Evolutionary conservation across 805 yeast genomes (phyloP), one percentile per base, ranked within the genome.

Genomic region (Kockiozyma suomiensis): DNA sequence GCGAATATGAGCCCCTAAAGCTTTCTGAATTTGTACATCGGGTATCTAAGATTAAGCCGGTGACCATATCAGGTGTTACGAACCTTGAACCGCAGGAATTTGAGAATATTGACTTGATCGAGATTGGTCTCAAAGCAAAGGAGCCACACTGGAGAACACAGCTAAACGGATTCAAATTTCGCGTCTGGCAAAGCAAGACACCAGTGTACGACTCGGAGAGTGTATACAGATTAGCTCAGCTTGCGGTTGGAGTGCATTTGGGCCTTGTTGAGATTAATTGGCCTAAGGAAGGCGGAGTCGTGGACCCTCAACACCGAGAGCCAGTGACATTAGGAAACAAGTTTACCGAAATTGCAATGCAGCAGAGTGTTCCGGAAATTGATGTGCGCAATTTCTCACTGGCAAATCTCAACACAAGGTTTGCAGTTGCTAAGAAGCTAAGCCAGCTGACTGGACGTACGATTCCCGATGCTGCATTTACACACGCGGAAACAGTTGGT

Each of bases 371-470:
- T 23, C 58, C 58, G 3, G 26, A 32, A 17, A 41, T 56, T 10
- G 48, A 60, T 25, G 35, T 33, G 10, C 8, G 15, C 17, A 15
- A 17, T 13, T 60, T 61, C 45, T 15, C 54, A 1, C 53, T 61
- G 6, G 46, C 30, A 23, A 54, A 61, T 25, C 8, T 61, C 13
- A 40, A 46, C 42, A 37, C 43, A 12, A 45, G 66, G 12, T 62
- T 62, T 42, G 51, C 43, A 35, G 60, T 61, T 26, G 56, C 50
- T 6, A 62, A 62, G 53, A 50, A 56, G 28, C 23, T 62, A 3
- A 32, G 53, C 26, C 63, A 62, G 32, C 49, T 59, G 19, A 59
- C 61, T 12, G 66, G 66, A 26, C 60, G 66, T 7, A 41, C 47
- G 19, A 40, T 62, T 5, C 66, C 66, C 28, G 66, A 62, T 41